phyloP scores from a whole-genome alignment of 257 asterid genomes.

The Gardenia jasminoides region DNA sequence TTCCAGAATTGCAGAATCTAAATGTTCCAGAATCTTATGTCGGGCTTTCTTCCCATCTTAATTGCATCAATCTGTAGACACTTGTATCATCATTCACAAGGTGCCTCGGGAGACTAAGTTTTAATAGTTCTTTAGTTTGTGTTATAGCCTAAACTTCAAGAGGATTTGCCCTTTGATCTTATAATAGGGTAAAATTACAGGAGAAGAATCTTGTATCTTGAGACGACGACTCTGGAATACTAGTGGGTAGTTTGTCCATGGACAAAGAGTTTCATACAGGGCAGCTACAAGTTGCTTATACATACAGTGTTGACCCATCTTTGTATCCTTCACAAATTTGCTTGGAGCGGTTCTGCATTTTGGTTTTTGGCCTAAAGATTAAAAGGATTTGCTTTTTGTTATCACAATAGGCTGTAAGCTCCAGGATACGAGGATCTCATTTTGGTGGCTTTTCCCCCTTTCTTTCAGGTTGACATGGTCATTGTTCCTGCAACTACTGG shows the following conservation, averaged over 20 bases:
- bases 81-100: no score
- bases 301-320: not conserved
- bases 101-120: no score
- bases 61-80: no score
- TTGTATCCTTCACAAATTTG: no score
- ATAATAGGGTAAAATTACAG: not conserved
- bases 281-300: not conserved
- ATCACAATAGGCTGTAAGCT: not conserved
- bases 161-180: not conserved
- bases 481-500: slow-evolving; percentile 80
- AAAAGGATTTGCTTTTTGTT: not conserved
- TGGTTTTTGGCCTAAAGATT: not conserved
- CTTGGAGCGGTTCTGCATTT: slow-evolving; percentile 1
- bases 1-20: no score
- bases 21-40: not conserved
- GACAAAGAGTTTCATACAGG: not conserved
- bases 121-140: not conserved
- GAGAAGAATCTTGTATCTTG: not conserved
- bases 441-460: not conserved
- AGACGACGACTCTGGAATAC: not conserved
- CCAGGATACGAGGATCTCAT: not conserved
- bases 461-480: slow-evolving; percentile 84
- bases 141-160: not conserved
- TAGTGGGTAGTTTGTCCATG: not conserved
- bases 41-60: not conserved